A percentile compares a stretch with the other conserved stretches of the same genome.
Evolutionary conservation across 257 asterid genomes (phyloP).

Genomic region (Fraxinus quadrangulata): DNA sequence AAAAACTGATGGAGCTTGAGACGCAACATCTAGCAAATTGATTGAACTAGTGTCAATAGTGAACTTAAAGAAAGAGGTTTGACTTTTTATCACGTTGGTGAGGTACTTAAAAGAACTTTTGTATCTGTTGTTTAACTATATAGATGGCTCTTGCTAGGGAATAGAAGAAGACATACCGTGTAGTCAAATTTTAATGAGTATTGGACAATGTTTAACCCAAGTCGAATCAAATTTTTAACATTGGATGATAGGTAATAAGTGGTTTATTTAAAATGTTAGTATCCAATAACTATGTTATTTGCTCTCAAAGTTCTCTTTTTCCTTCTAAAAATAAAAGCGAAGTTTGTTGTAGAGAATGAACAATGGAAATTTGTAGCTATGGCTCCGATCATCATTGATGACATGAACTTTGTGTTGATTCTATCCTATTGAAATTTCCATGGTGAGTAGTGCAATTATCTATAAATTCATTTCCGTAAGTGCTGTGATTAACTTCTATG

Average conservation of each 20-base stretch:
- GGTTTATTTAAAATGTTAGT: not conserved
- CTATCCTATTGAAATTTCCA: not conserved
- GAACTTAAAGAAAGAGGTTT: not conserved
- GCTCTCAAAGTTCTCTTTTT: not conserved
- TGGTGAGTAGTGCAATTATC: not conserved
- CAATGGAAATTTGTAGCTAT: not conserved
- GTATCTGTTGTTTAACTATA: not conserved
- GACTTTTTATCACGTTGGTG: not conserved
- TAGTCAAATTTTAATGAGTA: not conserved
- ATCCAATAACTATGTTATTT: not conserved
- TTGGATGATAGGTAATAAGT: not conserved
- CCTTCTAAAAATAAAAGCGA: not conserved
- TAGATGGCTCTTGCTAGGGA: not conserved
- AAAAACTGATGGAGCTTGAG: not conserved
- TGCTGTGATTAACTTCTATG: not conserved
- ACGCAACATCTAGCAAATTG: not conserved
- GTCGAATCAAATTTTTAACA: not conserved
- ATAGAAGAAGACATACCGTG: not conserved
- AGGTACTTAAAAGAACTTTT: not conserved
- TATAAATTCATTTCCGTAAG: not conserved
- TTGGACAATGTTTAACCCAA: not conserved
- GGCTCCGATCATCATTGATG: not conserved
- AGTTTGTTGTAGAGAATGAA: not conserved
- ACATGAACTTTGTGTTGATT: not conserved
- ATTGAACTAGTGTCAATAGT: not conserved